A percentile compares a stretch with the other conserved stretches of the same genome.
phyloP scores from a whole-genome alignment of 2,329 filamentous ascomycete species.

The Calonectria henricotiae region DNA sequence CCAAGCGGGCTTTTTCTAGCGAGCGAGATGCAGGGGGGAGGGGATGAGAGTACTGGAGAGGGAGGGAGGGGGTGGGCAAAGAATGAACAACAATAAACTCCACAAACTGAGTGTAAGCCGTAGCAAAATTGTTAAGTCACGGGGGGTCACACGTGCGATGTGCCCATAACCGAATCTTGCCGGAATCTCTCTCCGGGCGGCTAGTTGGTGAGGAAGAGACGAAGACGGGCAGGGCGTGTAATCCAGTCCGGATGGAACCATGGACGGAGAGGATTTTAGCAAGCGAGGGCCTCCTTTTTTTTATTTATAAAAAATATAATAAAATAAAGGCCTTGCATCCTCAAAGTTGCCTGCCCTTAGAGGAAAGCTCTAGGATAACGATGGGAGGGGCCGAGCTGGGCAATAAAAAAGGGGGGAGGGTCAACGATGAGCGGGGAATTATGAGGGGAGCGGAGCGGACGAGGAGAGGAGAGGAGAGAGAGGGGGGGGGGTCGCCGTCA shows the following conservation, averaged over 20 bases:
- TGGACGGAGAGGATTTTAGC: conserved; percentile 18
- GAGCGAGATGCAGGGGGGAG: conserved; percentile 12
- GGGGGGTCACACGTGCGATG: conserved; percentile 8
- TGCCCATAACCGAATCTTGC: conserved; percentile 1
- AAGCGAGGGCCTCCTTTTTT: conserved; percentile 21
- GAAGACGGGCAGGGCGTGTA: background rate
- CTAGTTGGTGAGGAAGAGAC: background rate
- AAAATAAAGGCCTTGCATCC: background rate
- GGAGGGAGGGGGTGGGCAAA: background rate
- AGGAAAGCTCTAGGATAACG: conserved; percentile 1
- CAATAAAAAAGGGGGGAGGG: conserved; percentile 4
- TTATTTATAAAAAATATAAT: background rate
- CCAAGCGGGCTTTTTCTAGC: no score
- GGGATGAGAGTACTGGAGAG: background rate
- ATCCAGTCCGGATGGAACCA: conserved; percentile 32
- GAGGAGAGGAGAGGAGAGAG: background rate
- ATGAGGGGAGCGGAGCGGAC: background rate
- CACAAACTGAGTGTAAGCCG: conserved; percentile 15
- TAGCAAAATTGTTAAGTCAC: conserved; percentile 18
- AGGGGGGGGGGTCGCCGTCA: conserved; percentile 1
- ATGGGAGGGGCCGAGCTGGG: conserved; percentile 6
- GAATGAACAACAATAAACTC: background rate
- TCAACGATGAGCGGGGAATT: conserved; percentile 13
- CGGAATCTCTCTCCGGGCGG: conserved; percentile 1
- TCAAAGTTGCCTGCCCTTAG: conserved; percentile 19